Evolutionary conservation across 1,139 yeast genomes (phyloP).

Genomic region (Suzukiozyma palmioleophila): DNA sequence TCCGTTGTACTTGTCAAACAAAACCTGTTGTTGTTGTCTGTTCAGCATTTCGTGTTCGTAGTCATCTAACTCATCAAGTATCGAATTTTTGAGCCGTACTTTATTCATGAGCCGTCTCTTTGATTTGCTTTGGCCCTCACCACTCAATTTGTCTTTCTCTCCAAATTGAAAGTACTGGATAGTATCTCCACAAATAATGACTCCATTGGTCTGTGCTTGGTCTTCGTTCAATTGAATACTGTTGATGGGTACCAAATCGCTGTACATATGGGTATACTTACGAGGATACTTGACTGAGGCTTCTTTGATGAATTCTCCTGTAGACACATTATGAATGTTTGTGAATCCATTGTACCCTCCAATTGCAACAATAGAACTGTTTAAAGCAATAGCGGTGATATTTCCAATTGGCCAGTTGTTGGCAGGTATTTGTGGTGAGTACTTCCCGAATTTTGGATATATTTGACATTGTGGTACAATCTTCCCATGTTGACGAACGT

Average conservation of each 20-base stretch:
- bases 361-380: conserved; percentile 47
- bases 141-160: conserved; percentile 8
- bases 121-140: conserved; percentile 6
- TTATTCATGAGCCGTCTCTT: conserved; percentile 8
- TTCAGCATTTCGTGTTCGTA: conserved; percentile 24
- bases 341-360: conserved; percentile 65
- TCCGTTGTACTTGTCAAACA: conserved; percentile 46
- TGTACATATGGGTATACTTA: conserved; percentile 23
- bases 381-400: conserved; percentile 29
- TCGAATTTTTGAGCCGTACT: conserved; percentile 15
- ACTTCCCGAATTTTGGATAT: conserved; percentile 16
- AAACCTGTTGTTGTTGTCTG: conserved; percentile 16
- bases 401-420: conserved; percentile 8
- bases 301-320: conserved; percentile 51
- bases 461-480: conserved; percentile 20
- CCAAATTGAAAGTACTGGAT: conserved; percentile 67
- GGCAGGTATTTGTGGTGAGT: conserved; percentile 12
- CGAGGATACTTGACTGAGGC: conserved; percentile 45
- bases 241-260: conserved; percentile 35
- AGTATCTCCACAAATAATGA: conserved; percentile 51
- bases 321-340: conserved; percentile 57
- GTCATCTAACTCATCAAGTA: conserved; percentile 35
- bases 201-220: conserved; percentile 44
- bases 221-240: conserved; percentile 42
- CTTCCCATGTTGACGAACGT: conserved; percentile 25